phyloP scores from a whole-genome alignment of 345 rosid genomes.

The Fremontodendron californicum region DNA sequence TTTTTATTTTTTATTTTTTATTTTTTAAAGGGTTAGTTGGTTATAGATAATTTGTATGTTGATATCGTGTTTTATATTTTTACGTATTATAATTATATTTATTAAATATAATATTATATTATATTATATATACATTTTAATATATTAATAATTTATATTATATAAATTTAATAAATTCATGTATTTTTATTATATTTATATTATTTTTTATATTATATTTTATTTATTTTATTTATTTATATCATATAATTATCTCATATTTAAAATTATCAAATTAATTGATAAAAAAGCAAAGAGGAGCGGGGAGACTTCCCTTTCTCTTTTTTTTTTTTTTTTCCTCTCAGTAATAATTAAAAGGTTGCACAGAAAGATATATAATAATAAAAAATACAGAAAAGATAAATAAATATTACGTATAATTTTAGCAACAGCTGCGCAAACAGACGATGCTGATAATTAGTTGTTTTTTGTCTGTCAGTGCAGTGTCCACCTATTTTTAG shows the following conservation, averaged over 20 bases:
- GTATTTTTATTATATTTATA: too few relatives aligned
- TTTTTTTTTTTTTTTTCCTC: constrained; percentile 13
- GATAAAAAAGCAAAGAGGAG: constrained; percentile 8
- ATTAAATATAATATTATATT: too few relatives aligned
- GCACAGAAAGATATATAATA: constrained; percentile 39
- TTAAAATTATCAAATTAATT: too few relatives aligned
- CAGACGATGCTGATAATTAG: constrained; percentile 51
- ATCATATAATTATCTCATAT: too few relatives aligned
- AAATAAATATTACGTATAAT: constrained; percentile 12
- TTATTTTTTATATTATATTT: too few relatives aligned
- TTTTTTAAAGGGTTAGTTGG: background rate
- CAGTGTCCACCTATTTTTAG: constrained; percentile 54
- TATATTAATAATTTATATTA: too few relatives aligned
- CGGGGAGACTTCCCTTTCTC: background rate
- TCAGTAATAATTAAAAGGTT: constrained; percentile 28
- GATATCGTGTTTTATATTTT: too few relatives aligned
- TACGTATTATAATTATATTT: too few relatives aligned
- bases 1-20: constrained; percentile 21
- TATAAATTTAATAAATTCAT: too few relatives aligned
- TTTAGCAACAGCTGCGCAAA: constrained; percentile 42
- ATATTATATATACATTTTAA: too few relatives aligned
- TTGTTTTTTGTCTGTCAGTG: constrained; percentile 48
- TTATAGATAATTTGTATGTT: too few relatives aligned
- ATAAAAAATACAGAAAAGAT: background rate
- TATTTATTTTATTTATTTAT: too few relatives aligned